Base-by-base conservation (phyloP, 2,329 filamentous ascomycete genomes). In the Fusarium oligoseptatum region DNA sequence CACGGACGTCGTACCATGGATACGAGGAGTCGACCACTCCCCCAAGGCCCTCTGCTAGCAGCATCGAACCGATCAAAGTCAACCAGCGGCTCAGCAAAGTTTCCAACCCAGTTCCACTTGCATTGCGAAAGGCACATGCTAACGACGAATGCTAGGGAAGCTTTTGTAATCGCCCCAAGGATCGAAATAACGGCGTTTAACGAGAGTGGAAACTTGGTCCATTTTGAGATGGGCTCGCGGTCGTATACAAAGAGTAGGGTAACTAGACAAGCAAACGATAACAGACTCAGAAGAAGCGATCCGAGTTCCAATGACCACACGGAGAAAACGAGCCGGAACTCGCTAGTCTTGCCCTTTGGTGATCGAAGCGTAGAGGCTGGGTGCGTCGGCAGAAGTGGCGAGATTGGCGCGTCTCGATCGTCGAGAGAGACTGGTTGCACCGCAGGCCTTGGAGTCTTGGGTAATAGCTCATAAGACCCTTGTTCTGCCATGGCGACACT, bases 1-100 rank as follows among this genome's bases (percentile, higher is more conserved):
- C 48, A 74, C 71, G 64, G 72, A 4, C 43, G 68, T 15, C 60
- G 68, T 0, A 64, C 4, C 14, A 62, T 50, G 6, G 70, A 64
- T 11, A n/a, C 9, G 0, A 76, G 41, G 0, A 76, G 52, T 7
- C 74, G 67, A 0, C 69, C 2, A n/a, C 65, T 65, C 1, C 72
- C 74, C 64, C 60, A 73, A 2, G 64, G 45, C 0, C 70, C 72
- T 29, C 74, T n/a, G 14, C 70, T 76, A 2, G 72, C 70, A 9
- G 63, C 70, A 39, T 75, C 70, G 9, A 75, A 65, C 0, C 74
- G 74, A 34, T 76, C 67, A 52, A 76, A 75, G n/a, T 71, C 72
- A 0, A 73, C 50, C 1, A 76, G 24, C 0, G 67, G 67, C 1
- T 64, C 63, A 0, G 45, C 20, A 14, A 48, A 20, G 11, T 37